Evolutionary conservation across 345 rosid species (phyloP).

Genomic region (Acer yangbiense): DNA sequence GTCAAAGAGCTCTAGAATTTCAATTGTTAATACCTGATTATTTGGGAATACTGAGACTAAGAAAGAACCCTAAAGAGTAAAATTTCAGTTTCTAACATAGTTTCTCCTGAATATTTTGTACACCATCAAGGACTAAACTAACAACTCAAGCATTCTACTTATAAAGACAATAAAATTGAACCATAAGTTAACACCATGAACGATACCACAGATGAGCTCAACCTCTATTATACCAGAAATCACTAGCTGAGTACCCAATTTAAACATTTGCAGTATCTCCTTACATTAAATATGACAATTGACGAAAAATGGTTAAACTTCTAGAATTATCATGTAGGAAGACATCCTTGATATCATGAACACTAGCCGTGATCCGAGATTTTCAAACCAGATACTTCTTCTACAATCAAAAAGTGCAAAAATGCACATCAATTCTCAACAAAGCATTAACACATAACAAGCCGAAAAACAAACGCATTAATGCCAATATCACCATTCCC

Average conservation of each 20-base stretch:
- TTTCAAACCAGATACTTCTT: not conserved
- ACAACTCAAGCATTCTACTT: not conserved
- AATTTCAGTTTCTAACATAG: not conserved
- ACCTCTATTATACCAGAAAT: not conserved
- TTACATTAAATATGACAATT: not conserved
- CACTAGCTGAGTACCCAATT: not conserved
- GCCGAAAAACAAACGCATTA: too few species aligned
- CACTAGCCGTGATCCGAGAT: not conserved
- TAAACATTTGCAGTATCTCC: not conserved
- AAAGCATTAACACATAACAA: not conserved
- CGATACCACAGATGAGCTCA: constrained; percentile 1
- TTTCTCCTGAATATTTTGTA: not conserved
- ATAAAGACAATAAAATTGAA: not conserved
- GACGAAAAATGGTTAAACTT: not conserved
- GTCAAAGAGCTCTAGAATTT: not conserved
- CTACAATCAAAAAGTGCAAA: not conserved
- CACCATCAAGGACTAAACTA: not conserved
- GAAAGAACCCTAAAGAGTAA: not conserved
- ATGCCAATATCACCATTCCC: too few species aligned
- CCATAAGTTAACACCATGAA: not conserved
- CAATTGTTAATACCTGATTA: too few species aligned
- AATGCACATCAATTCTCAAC: not conserved
- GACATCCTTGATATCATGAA: not conserved
- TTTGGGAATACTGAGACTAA: too few species aligned
- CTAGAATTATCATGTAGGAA: not conserved